Evolutionary conservation across 495 filamentous ascomycete genomes (phyloP).

Genomic region (Hypoxylon subgilvum): DNA sequence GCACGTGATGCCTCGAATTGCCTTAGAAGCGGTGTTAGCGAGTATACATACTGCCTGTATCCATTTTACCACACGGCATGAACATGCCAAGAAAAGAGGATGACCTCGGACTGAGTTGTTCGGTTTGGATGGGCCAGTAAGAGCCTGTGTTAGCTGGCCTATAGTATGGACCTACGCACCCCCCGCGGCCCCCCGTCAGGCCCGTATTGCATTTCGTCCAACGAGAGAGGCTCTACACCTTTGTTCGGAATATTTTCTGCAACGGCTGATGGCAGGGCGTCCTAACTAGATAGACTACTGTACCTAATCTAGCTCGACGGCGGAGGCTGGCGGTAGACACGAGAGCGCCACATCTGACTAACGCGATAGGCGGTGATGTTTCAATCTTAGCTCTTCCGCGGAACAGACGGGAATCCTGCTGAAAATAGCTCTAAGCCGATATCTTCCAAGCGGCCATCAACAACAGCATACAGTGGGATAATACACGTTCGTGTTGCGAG

Average conservation of each 20-base stretch:
- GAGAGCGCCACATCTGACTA: constrained; percentile 22
- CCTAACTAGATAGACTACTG: constrained; percentile 25
- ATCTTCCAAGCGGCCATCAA: not conserved
- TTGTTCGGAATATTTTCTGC: constrained; percentile 28
- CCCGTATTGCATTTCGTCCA: constrained; percentile 31
- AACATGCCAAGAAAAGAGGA: constrained; percentile 17
- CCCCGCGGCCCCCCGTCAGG: constrained; percentile 14
- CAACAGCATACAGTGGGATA: constrained; percentile 8
- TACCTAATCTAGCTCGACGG: constrained; percentile 16
- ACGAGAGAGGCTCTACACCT: constrained; percentile 22
- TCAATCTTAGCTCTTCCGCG: not conserved
- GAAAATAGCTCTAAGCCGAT: constrained; percentile 14
- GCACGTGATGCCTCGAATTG: not conserved
- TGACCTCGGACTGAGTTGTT: constrained; percentile 11
- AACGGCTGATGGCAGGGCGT: constrained; percentile 35
- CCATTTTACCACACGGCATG: constrained; percentile 19
- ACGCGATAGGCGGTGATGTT: not conserved
- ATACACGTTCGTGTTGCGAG: constrained; percentile 11
- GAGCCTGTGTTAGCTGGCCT: too few relatives aligned
- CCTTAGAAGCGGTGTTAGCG: constrained; percentile 4
- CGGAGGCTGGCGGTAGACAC: constrained; percentile 29
- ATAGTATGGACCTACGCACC: constrained; percentile 4
- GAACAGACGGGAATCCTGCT: constrained; percentile 10
- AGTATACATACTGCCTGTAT: not conserved
- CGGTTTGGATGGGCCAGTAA: constrained; percentile 12